Evolutionary conservation across 345 rosid genomes (phyloP).

Genomic region (Mercurialis annua): DNA sequence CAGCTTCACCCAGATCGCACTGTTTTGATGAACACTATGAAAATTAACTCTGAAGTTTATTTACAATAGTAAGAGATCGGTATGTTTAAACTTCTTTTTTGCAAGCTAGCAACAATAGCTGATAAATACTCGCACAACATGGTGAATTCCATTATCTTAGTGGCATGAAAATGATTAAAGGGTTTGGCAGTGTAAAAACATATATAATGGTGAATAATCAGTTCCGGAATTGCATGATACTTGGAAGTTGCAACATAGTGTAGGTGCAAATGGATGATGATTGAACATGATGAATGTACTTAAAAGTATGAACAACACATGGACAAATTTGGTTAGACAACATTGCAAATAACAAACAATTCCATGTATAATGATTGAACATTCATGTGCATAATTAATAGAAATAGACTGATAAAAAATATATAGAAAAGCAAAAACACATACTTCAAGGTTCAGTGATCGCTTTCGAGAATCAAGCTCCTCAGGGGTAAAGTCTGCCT

Average conservation of each 20-base stretch:
- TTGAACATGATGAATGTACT: not conserved
- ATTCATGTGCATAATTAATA: not conserved
- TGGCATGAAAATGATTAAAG: not conserved
- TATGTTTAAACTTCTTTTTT: not conserved
- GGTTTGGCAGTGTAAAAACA: not conserved
- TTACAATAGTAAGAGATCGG: not conserved
- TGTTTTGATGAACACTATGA: slow-evolving; percentile 19
- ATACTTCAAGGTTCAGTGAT: slow-evolving; percentile 34
- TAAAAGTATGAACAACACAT: not conserved
- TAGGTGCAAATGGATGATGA: not conserved
- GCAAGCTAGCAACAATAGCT: not conserved
- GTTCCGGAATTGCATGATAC: not conserved
- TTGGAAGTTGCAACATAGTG: not conserved
- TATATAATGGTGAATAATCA: not conserved
- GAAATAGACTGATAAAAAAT: not conserved
- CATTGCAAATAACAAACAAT: not conserved
- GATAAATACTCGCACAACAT: not conserved
- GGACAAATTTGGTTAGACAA: not conserved
- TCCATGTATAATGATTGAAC: too few relatives aligned
- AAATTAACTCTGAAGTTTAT: not conserved
- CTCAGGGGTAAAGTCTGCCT: slow-evolving; percentile 45
- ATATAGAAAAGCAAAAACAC: not conserved
- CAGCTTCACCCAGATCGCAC: slow-evolving; percentile 35
- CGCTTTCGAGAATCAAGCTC: slow-evolving; percentile 48
- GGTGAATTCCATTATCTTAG: not conserved